These are phyloP conservation scores for Licmophora abbreviata DNA, from an alignment of 108 stramenopile genomes.

Conservation along the genomic window DNA sequence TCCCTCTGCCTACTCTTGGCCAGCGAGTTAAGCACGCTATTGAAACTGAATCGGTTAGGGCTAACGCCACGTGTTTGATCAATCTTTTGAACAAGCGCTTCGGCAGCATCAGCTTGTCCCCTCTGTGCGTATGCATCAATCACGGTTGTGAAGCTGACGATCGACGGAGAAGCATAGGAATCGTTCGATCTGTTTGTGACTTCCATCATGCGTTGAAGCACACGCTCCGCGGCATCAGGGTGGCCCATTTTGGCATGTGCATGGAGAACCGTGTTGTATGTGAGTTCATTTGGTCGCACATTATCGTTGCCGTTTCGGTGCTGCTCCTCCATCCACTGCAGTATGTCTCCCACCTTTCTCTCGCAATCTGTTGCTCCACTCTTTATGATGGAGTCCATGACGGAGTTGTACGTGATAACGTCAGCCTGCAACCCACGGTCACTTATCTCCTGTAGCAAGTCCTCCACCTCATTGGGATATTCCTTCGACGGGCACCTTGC, in stretches of 20 bases:
- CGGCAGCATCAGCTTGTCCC: constrained; percentile 14
- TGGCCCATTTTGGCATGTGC: constrained; percentile 19
- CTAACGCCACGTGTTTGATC: constrained; percentile 6
- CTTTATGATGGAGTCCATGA: too few species aligned
- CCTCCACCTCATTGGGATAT: constrained; percentile 13
- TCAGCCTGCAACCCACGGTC: constrained; percentile 25
- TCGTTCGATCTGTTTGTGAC: background rate
- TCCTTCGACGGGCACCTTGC: constrained; percentile 24
- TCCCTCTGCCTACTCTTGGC: constrained; percentile 7
- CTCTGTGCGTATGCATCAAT: constrained; percentile 31
- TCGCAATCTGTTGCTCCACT: too few species aligned
- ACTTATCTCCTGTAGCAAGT: constrained; percentile 24
- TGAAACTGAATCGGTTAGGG: constrained; percentile 7
- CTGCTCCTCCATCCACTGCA: constrained; percentile 1
- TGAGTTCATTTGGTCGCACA: constrained; percentile 44
- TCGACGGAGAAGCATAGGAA: background rate
- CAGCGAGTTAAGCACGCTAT: constrained; percentile 5
- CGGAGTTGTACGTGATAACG: constrained; percentile 59
- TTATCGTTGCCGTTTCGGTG: background rate
- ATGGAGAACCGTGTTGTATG: constrained; percentile 62
- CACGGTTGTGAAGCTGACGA: constrained; percentile 20
- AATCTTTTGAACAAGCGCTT: constrained; percentile 24
- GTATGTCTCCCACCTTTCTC: too few species aligned
- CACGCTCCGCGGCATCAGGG: constrained; percentile 3
- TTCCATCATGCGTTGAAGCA: constrained; percentile 4